Conservation (phyloP, 1,284 basidiomycete genomes). For the Pascua sp. region DNA sequence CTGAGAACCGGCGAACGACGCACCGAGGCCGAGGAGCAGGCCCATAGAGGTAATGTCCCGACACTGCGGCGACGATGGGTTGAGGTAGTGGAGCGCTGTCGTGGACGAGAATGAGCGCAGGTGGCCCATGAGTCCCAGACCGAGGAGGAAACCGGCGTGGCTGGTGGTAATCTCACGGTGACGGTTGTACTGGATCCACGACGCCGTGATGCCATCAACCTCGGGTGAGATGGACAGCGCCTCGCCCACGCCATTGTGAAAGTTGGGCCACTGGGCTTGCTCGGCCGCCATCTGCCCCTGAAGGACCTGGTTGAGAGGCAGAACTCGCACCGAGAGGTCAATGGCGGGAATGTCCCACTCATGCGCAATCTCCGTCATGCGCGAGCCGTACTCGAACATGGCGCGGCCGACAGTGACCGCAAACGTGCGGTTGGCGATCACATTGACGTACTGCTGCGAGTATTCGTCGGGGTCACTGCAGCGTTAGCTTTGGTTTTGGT, state of each 20-base stretch:
- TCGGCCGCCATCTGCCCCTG: constrained; percentile 61
- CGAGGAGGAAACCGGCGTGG: constrained; percentile 92
- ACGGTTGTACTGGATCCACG: constrained; percentile 91
- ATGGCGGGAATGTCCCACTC: constrained; percentile 74
- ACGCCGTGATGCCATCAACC: constrained; percentile 75
- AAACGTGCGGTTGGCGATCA: constrained; percentile 77
- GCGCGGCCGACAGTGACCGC: constrained; percentile 80
- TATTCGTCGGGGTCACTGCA: constrained; percentile 46
- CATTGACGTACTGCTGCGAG: constrained; percentile 71
- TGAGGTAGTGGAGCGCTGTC: constrained; percentile 74
- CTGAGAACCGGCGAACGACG: constrained; percentile 82
- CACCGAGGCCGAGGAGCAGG: constrained; percentile 83
- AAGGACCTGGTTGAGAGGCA: constrained; percentile 53
- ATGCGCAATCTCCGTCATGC: constrained; percentile 66
- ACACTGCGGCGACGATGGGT: constrained; percentile 62
- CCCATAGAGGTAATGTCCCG: constrained; percentile 94
- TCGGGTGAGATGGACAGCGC: constrained; percentile 76
- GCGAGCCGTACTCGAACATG: constrained; percentile 78
- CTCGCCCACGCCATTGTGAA: constrained; percentile 94
- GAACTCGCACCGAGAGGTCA: constrained; percentile 70
- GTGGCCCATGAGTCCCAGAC: constrained; percentile 87
- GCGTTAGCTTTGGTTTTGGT: not conserved
- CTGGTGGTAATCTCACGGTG: constrained; percentile 79
- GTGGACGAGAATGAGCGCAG: constrained; percentile 81
- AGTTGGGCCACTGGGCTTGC: constrained; percentile 84